Conservation (phyloP, 371 early-diverging fungal species). For the Circinella minor region DNA sequence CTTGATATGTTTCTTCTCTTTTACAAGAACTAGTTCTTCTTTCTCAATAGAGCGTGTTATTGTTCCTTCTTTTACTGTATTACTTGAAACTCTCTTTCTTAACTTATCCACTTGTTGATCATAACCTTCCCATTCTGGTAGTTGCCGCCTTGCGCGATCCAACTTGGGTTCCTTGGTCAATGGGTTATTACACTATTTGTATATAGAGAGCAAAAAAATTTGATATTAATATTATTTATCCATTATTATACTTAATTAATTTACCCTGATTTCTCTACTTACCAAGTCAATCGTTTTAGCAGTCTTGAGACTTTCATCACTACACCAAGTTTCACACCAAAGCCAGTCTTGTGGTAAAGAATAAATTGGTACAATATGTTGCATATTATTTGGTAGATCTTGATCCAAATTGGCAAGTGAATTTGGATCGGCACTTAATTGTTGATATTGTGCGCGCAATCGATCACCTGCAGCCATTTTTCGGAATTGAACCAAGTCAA, state of each 20-base stretch:
- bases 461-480: slow-evolving; percentile 93
- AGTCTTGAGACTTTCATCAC: slow-evolving; percentile 75
- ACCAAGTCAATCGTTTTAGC: slow-evolving; percentile 97
- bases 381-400: slow-evolving; percentile 96
- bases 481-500: slow-evolving; percentile 91
- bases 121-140: slow-evolving; percentile 92
- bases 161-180: slow-evolving; percentile 96
- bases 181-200: slow-evolving; percentile 90
- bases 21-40: background rate
- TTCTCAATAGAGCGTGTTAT: background rate
- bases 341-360: slow-evolving; percentile 96
- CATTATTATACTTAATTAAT: too few relatives aligned
- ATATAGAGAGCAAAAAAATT: background rate
- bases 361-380: slow-evolving; percentile 86
- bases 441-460: slow-evolving; percentile 92
- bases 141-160: slow-evolving; percentile 86
- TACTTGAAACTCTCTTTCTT: slow-evolving; percentile 25
- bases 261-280: slow-evolving; percentile 15
- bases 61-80: background rate
- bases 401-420: slow-evolving; percentile 96
- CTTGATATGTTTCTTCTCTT: background rate
- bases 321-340: slow-evolving; percentile 98
- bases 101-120: slow-evolving; percentile 69
- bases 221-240: too few relatives aligned
- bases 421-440: slow-evolving; percentile 83